Percentiles rank a stretch among this genome's conserved stretches.
Evolutionary conservation across 805 yeast genomes (phyloP).

Genomic region (Candida sithepensis): DNA sequence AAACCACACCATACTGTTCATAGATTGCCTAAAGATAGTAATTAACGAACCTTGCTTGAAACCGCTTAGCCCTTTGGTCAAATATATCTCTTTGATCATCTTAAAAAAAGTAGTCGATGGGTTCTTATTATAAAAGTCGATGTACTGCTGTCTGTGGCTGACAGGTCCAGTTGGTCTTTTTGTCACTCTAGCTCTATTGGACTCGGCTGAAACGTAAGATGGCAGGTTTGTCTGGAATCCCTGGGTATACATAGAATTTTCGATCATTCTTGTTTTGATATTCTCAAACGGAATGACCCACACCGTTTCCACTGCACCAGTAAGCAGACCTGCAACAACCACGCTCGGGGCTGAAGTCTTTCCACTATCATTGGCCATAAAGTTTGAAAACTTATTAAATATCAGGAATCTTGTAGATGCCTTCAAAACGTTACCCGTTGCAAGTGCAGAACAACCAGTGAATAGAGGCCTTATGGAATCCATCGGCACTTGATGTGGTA

Average conservation of each 20-base stretch:
- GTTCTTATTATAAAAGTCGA: slow-evolving; percentile 39
- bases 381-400: slow-evolving; percentile 70
- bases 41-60: slow-evolving; percentile 80
- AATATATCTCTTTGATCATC: slow-evolving; percentile 63
- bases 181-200: slow-evolving; percentile 17
- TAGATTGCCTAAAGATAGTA: slow-evolving; percentile 76
- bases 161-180: slow-evolving; percentile 10
- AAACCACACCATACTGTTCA: slow-evolving; percentile 78
- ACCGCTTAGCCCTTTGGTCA: slow-evolving; percentile 69
- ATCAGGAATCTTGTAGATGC: slow-evolving; percentile 69
- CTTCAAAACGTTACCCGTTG: slow-evolving; percentile 70
- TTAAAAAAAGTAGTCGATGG: slow-evolving; percentile 54
- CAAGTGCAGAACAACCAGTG: slow-evolving; percentile 71
- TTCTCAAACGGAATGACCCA: slow-evolving; percentile 90
- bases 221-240: slow-evolving; percentile 27
- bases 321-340: slow-evolving; percentile 77
- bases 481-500: slow-evolving; percentile 33
- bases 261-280: slow-evolving; percentile 76
- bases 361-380: slow-evolving; percentile 57
- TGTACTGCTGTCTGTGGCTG: slow-evolving; percentile 13
- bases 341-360: slow-evolving; percentile 74
- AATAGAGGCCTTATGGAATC: slow-evolving; percentile 31
- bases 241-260: slow-evolving; percentile 46
- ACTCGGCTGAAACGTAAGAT: slow-evolving; percentile 15
- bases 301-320: slow-evolving; percentile 79